phyloP scores from a whole-genome alignment of 208 protist species.

The Wallacemonas rigidus region DNA sequence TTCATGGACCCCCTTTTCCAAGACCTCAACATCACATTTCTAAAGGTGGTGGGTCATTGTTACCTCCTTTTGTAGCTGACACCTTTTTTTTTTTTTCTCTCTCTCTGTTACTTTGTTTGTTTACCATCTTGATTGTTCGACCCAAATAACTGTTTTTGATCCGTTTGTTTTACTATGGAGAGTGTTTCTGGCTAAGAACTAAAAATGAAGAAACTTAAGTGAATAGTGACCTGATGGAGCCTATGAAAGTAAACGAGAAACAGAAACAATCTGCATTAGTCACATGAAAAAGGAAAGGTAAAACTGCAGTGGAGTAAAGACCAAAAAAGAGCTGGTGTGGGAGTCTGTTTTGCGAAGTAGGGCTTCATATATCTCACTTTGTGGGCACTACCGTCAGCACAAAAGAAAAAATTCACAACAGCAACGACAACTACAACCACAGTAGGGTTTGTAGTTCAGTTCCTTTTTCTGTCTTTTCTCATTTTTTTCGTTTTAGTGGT shows the following conservation, averaged over 20 bases:
- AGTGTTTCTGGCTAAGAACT: background rate
- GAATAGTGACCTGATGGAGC: background rate
- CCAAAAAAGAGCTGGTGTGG: too few species aligned
- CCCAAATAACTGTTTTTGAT: conserved; percentile 6
- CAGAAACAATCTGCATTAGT: too few species aligned
- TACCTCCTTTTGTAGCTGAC: conserved; percentile 7
- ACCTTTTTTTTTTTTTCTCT: background rate
- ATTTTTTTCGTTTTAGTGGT: conserved; percentile 3
- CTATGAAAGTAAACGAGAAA: too few species aligned
- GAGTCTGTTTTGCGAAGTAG: background rate
- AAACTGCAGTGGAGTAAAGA: too few species aligned
- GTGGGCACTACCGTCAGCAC: background rate
- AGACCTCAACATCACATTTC: background rate
- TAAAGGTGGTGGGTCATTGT: conserved; percentile 4
- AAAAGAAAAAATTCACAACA: conserved; percentile 10
- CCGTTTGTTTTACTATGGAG: conserved; percentile 5
- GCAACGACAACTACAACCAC: background rate
- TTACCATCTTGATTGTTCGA: conserved; percentile 15
- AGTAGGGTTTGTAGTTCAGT: conserved; percentile 12
- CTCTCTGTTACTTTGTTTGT: background rate
- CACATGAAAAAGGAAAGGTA: too few species aligned
- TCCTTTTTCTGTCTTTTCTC: conserved; percentile 11
- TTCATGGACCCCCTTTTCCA: background rate
- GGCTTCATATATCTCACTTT: background rate
- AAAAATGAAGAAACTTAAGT: background rate